A percentile compares a stretch with the other conserved stretches of the same genome.
phyloP scores from a whole-genome alignment of 192 early-diverging fungal genomes.

The Podochytrium sp. region DNA sequence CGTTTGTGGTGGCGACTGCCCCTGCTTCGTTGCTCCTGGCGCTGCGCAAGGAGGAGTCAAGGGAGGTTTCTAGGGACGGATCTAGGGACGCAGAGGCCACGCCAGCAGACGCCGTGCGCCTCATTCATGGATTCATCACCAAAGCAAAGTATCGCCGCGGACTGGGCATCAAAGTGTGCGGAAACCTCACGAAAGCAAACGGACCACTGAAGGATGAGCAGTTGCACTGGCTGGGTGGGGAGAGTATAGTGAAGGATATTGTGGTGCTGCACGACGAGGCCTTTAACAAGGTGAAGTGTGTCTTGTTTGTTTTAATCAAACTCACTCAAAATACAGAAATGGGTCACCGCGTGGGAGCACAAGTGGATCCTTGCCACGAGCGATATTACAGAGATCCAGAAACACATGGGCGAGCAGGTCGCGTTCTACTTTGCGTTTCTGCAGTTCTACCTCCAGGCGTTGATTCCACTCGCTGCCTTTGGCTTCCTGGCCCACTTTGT shows the following conservation, averaged over 20 bases:
- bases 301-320: not conserved
- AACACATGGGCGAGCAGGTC: conserved; percentile 88
- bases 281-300: conserved; percentile 64
- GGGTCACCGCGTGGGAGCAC: conserved; percentile 81
- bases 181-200: conserved; percentile 43
- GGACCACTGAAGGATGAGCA: conserved; percentile 30
- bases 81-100: not conserved
- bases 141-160: conserved; percentile 60
- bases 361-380: conserved; percentile 76
- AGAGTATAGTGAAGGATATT: conserved; percentile 62
- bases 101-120: conserved; percentile 60
- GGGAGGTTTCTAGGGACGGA: not conserved
- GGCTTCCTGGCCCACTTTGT: conserved; percentile 66
- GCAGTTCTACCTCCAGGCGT: conserved; percentile 82
- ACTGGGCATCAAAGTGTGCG: conserved; percentile 50
- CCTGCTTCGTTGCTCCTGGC: not conserved
- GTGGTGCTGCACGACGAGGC: conserved; percentile 79
- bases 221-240: conserved; percentile 39
- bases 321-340: conserved; percentile 49
- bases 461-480: conserved; percentile 68
- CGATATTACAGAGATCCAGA: conserved; percentile 76
- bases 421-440: conserved; percentile 96
- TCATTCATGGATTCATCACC: conserved; percentile 69
- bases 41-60: not conserved
- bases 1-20: not conserved